Evolutionary conservation across 1,284 basidiomycete genomes (phyloP), one percentile per base, ranked within the genome.

Genomic region (Puccinia triticina): DNA sequence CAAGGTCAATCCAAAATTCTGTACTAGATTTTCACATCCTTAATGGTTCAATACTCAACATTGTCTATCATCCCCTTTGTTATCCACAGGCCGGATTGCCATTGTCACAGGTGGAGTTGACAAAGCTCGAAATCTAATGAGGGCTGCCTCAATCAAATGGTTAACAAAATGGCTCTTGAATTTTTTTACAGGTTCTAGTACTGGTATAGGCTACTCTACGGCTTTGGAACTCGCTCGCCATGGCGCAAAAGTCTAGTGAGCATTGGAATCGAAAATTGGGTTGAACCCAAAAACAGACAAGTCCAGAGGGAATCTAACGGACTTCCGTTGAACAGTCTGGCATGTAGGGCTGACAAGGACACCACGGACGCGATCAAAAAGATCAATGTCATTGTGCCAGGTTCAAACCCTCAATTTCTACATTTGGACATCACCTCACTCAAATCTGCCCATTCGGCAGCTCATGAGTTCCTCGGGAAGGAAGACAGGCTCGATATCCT

Each of bases 381-480:
- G 72, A 61, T 83, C 61, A 50, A 78, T 53, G 82, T 84, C 43
- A 53, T 71, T n/a, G 84, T 82, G 37, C 71, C 73, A 11, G 74
- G 72, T 2, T 84, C 84, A 53, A 83, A 84, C 59, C 83, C 87
- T 43, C 81, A 85, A 34, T 87, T 85, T 78, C 50, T 87, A 26
- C 83, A 85, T 64, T 85, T 87, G 78, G 86, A 87, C 71, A 66
- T 87, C 40, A 86, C 86, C 55, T 84, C 86, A 50, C 84, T 87
- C 14, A 83, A 84, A 23, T 84, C 84, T 0, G 84, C 85, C 0
- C 84, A 84, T 48, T 80, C 83, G 76, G 84, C 86, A 1, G 87
- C 86, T 10, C 83, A 85, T 21, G 83, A 84, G 48, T 84, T 87
- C 55, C 34, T 83, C 12, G 66, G 82, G 3, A 72, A 84, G 66